Evolutionary conservation across 2,329 filamentous ascomycete genomes (phyloP).

Genomic region (Trichoderma afroharzianum): DNA sequence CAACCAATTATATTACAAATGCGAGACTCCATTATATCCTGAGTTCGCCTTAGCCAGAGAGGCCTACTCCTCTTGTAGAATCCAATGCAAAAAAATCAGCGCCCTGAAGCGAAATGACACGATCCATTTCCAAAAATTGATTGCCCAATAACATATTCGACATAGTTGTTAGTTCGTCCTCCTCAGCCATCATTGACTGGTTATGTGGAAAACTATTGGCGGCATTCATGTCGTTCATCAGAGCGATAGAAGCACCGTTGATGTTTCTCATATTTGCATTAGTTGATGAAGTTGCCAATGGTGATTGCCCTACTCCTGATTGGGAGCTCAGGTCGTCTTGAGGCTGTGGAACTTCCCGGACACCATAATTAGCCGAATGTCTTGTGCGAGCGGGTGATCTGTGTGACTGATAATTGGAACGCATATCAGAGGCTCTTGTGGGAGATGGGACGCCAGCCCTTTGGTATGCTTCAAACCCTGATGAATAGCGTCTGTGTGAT

Average conservation of each 20-base stretch:
- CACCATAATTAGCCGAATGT: not conserved
- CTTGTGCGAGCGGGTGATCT: not conserved
- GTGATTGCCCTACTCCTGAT: not conserved
- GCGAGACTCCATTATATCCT: not conserved
- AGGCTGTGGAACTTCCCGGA: not conserved
- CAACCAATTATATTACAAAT: not conserved
- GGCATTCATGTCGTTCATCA: not conserved
- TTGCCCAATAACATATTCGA: not conserved
- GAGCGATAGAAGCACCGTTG: not conserved
- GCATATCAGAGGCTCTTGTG: not conserved
- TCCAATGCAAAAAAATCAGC: not conserved
- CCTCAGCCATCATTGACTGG: not conserved
- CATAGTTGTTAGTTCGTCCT: not conserved
- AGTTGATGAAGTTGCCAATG: not conserved
- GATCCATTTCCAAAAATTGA: not conserved
- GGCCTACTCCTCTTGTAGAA: not conserved
- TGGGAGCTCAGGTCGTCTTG: not conserved
- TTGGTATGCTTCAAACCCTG: not conserved
- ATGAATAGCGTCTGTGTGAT: not conserved
- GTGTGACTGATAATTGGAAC: not conserved
- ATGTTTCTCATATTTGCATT: not conserved
- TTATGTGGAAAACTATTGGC: not conserved
- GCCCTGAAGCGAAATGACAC: not conserved
- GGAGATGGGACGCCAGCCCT: not conserved
- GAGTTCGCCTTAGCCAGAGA: not conserved